A percentile compares a stretch with the other conserved stretches of the same genome.
These are phyloP conservation scores for Fusarium brevicatenulatum DNA, from an alignment of 2,329 filamentous ascomycete genomes.

Conservation along the genomic window DNA sequence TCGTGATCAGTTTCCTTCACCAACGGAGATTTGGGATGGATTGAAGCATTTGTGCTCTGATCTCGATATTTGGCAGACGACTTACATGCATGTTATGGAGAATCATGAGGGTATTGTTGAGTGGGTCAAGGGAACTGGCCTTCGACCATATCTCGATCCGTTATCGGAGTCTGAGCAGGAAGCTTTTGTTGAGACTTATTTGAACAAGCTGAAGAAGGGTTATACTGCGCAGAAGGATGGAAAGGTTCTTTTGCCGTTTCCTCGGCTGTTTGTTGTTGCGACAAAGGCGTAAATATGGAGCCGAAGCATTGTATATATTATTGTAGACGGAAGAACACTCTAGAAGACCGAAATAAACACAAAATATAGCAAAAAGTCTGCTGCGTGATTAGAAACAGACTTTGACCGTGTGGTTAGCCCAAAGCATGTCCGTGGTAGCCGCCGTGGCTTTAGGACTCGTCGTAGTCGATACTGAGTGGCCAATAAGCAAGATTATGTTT, in stretches of 20 bases:
- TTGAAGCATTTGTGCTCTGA: constrained; percentile 54
- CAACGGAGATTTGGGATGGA: constrained; percentile 59
- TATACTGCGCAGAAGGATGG: constrained; percentile 62
- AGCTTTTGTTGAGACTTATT: constrained; percentile 59
- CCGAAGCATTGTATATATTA: accelerated
- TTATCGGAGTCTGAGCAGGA: constrained; percentile 54
- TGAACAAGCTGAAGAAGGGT: constrained; percentile 52
- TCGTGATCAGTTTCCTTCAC: constrained; percentile 60
- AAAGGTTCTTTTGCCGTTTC: constrained; percentile 64
- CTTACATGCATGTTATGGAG: constrained; percentile 63
- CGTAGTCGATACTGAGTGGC: not conserved
- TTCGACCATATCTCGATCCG: constrained; percentile 64
- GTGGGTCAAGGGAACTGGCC: constrained; percentile 68
- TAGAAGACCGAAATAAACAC: too few relatives aligned
- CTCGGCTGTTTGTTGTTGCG: constrained; percentile 65
- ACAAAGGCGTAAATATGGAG: constrained; percentile 8
- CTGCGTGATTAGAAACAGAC: too few relatives aligned
- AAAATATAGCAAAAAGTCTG: too few relatives aligned
- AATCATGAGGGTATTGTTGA: constrained; percentile 63
- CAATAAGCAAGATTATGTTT: not conserved
- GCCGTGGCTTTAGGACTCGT: not conserved
- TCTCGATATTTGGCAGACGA: constrained; percentile 65
- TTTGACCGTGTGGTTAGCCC: not conserved
- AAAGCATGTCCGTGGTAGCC: accelerated
- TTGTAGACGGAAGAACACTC: not conserved